Base-by-base conservation (phyloP, 2,329 filamentous ascomycete genomes). In the Penicillium griseofulvum region DNA sequence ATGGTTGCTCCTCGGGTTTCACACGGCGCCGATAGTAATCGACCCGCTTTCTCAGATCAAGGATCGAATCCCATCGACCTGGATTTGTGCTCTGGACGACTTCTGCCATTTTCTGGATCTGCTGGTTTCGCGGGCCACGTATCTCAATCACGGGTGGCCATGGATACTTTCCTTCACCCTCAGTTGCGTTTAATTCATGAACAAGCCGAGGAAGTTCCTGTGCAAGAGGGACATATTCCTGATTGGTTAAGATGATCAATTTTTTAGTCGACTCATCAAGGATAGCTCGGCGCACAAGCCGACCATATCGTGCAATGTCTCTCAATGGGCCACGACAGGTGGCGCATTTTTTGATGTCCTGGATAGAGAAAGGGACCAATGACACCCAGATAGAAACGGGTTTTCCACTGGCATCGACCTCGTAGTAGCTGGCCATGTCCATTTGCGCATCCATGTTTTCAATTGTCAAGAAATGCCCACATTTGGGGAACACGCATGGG, bases 241-340 rank as follows among this genome's bases (percentile, higher is more conserved):
- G 62, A 8, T 81, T 80, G 0, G 81, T 76, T 73, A 78, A 83
- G 4, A 78, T 63, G n/a, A 86, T 79, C 65, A 89, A 86, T 58
- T 83, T 86, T 70, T 87, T 87, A 0, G 83, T 84, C 0, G 81
- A 76, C 65, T 87, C 82, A 51, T 89, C 84, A 0, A 89, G 74
- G 7, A 85, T 72, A 0, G 81, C 83, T 4, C 81, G 78, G 34
- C 83, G 79, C 28, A 87, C 77, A 3, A 88, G 80, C 10, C 85
- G 79, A 14, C 83, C 82, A 62, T 89, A 89, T 4, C 86, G 76
- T 2, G 80, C 71, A 49, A 88, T 75, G 55, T 80, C 78, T 17
- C 83, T 75, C 12, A 89, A 71, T 0, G 83, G 79, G 0, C 81
- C 77, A n/a, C 84, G 81, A 62, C 87, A 90, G 1, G 69, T 76